A percentile compares a stretch with the other conserved stretches of the same genome.
Conservation (phyloP, 192 early-diverging fungal species). For the Diversispora eburnea region DNA sequence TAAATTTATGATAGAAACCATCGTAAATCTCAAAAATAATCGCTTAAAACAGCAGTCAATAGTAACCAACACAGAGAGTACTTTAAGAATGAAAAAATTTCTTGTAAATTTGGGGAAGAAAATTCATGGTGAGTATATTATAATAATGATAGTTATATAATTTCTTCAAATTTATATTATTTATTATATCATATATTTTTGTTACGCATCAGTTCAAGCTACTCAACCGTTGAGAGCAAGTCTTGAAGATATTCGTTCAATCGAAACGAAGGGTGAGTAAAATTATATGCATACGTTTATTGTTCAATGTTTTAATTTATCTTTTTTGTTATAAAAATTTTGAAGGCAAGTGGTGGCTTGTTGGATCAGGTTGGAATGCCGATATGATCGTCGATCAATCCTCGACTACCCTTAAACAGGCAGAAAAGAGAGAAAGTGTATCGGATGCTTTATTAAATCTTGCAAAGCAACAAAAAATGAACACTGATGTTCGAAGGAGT, state of each 20-base stretch:
- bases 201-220: slow-evolving; percentile 4
- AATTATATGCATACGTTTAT: neutral
- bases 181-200: slow-evolving; percentile 25
- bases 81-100: slow-evolving; percentile 75
- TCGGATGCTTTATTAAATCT: slow-evolving; percentile 69
- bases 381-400: slow-evolving; percentile 52
- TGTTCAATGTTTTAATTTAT: neutral
- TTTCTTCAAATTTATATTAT: neutral
- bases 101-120: slow-evolving; percentile 62
- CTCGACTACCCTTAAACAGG: slow-evolving; percentile 36
- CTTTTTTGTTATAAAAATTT: slow-evolving; percentile 17
- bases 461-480: slow-evolving; percentile 89
- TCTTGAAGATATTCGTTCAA: slow-evolving; percentile 77
- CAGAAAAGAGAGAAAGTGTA: slow-evolving; percentile 38
- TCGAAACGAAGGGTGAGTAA: slow-evolving; percentile 69
- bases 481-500: slow-evolving; percentile 88
- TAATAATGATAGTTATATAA: neutral
- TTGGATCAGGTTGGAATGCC: slow-evolving; percentile 91
- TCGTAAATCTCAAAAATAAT: slow-evolving; percentile 91
- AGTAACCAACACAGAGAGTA: slow-evolving; percentile 57
- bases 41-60: slow-evolving; percentile 60
- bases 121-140: slow-evolving; percentile 26
- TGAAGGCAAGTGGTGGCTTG: slow-evolving; percentile 91
- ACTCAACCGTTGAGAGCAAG: slow-evolving; percentile 79
- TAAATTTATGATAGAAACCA: slow-evolving; percentile 95